These are phyloP conservation scores for Podospora anserina DNA, from an alignment of 495 filamentous ascomycete species.

Conservation along the genomic window DNA sequence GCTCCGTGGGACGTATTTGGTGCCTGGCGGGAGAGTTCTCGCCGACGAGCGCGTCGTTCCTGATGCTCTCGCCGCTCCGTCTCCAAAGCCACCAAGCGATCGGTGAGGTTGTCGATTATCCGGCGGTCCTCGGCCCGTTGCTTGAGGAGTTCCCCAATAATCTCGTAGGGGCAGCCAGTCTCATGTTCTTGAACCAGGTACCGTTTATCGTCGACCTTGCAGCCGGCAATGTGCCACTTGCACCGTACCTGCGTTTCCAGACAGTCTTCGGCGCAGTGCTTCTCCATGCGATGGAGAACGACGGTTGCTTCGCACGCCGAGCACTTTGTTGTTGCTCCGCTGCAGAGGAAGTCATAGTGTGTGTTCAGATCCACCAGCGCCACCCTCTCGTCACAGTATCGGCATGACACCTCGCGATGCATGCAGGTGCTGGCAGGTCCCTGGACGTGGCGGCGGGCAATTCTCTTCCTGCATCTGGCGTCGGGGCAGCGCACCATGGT, in stretches of 20 bases:
- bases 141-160: constrained; percentile 24
- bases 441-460: constrained; percentile 35
- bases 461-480: constrained; percentile 38
- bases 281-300: constrained; percentile 38
- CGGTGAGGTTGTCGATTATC: constrained; percentile 29
- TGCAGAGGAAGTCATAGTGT: constrained; percentile 39
- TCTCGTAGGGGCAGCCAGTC: constrained; percentile 28
- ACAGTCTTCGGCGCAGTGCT: constrained; percentile 43
- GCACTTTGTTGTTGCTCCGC: constrained; percentile 35
- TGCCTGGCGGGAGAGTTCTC: constrained; percentile 4
- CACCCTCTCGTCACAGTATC: constrained; percentile 41
- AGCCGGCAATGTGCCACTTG: constrained; percentile 44
- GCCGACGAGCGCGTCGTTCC: constrained; percentile 1
- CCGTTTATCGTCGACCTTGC: constrained; percentile 32
- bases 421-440: constrained; percentile 43
- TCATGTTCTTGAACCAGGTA: constrained; percentile 34
- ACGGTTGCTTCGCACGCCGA: constrained; percentile 37
- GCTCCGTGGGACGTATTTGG: constrained; percentile 1
- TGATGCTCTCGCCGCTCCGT: constrained; percentile 2
- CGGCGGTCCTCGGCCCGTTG: constrained; percentile 27
- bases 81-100: constrained; percentile 21
- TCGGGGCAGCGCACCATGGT: constrained; percentile 62
- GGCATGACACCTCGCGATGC: constrained; percentile 45
- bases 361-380: constrained; percentile 41
- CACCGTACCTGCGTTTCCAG: constrained; percentile 38